Base-by-base conservation (phyloP, 768 basidiomycete genomes). In the Gloeopeniophorella convolvens region DNA sequence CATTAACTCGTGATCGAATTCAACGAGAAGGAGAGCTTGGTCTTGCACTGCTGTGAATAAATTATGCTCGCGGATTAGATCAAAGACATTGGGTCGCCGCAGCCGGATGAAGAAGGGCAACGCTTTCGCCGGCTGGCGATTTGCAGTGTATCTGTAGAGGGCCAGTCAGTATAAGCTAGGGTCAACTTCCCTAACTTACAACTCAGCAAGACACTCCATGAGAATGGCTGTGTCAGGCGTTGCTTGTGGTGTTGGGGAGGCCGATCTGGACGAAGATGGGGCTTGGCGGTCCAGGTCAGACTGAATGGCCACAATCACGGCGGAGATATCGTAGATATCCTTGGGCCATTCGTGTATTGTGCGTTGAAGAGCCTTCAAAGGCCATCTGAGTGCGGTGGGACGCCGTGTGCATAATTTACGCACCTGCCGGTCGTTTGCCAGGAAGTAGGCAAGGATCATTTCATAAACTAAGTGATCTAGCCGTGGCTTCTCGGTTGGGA, bases 41-140 rank as follows among this genome's bases (percentile, higher is more conserved):
- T 98, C 93, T 62, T 89, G 86, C 2, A 99, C 89, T 48, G 89
- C 90, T 20, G 93, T 89, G 66, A 96, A 99, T 5, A 99, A 71
- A 60, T 95, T 95, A 62, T 96, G 74, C 46, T 96, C 91, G 30
- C 86, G 76, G 59, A 99, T 96, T 48, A 99, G 82, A 52, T 93
- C 85, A 65, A 99, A 95, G 11, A 97, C 95, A 59, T 92, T 85
- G 6, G 91, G 82, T 42, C 84, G 75, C 7, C 93, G 82, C 13
- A 98, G 73, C 7, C 89, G 79, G 13, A 99, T 75, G 70, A 85
- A 90, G 69, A 80, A 98, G 0, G 89, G 89, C 0, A 99, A 71
- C 0, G 96, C 96, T 68, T 95, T 94, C 18, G 89, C 93, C 2
- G 89, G 90, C 69, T 98, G 96, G 2, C 89, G 82, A 58, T 94